Base-by-base conservation (phyloP, 176 grass and related monocot genomes). In the Aegilops sharonensis region DNA sequence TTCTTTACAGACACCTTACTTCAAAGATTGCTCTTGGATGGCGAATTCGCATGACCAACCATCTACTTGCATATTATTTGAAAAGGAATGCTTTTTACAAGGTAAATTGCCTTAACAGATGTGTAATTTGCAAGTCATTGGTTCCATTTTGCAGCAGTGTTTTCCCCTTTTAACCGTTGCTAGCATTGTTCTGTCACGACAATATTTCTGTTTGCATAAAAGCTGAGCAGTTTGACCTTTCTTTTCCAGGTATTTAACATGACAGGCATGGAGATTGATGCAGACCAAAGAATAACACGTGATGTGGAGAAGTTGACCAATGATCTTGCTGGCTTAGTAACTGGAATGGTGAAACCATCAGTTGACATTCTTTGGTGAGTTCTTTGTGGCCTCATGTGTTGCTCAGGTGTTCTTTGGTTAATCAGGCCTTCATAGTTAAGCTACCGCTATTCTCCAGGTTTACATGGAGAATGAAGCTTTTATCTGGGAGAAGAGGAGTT, bases 381-480 rank as follows among this genome's bases (percentile, higher is more conserved):
- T 75, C 66, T 59, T 71, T n/a, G 18, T 84, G 48, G 18, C 68
- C 39, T 82, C 3, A 8, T 52, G n/a, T 61, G 56, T 76, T 87
- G 15, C 14, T 25, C 18, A 23, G 61, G n/a, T 56, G 8, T 85
- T 83, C 42, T 43, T 80, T 84, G 64, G 14, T 62, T 77, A 69
- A 27, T 62, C 57, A 70, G 43, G 48, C 70, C 88, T 81, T 57
- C 30, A 77, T 76, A 82, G 27, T 83, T 52, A 83, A 78, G 56
- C 79, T 85, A 56, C 13, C 52, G 45, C 64, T 88, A 75, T 81
- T 87, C 59, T 71, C 59, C 86, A 98, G 97, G 97, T 98, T 98
- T 91, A 98, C 97, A 80, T 98, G 94, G 97, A 98, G 94, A 86
- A 98, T 98, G 97, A 95, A 98, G 79, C 87, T 95, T 85, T 89